Conservation (phyloP, 306 rosid species). For the Malus orientalis region DNA sequence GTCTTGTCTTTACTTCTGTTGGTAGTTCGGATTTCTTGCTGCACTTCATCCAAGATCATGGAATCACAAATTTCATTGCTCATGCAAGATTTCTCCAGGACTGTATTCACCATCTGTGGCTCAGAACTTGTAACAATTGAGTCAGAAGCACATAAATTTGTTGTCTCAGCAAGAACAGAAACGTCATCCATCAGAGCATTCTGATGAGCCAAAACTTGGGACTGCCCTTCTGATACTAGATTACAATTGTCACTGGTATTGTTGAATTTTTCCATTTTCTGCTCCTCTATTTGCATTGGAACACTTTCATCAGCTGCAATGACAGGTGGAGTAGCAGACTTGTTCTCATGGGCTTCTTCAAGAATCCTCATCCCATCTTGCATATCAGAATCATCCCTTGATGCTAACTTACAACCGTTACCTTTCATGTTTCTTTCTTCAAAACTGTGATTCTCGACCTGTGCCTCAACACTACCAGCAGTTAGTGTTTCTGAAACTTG, state of each 20-base stretch:
- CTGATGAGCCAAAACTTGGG: conserved; percentile 9
- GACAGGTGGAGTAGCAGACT: conserved; percentile 20
- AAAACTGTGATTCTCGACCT: conserved; percentile 19
- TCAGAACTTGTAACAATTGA: conserved; percentile 1
- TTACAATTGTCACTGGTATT: neutral
- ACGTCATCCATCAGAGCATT: conserved; percentile 5
- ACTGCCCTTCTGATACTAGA: neutral
- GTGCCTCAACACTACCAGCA: conserved; percentile 25
- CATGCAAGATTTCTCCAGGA: conserved; percentile 15
- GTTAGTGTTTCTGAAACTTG: conserved; percentile 15
- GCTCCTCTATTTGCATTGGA: neutral
- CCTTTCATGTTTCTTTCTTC: conserved; percentile 22
- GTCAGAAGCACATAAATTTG: neutral
- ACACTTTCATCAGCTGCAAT: conserved; percentile 19
- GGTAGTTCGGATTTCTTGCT: conserved; percentile 25
- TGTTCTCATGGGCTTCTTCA: conserved; percentile 20
- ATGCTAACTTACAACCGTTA: conserved; percentile 19
- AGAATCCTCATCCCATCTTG: conserved; percentile 19
- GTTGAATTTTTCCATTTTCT: neutral
- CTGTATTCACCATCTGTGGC: conserved; percentile 11
- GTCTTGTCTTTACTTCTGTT: conserved; percentile 4
- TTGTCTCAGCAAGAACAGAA: conserved; percentile 7
- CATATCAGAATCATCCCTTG: conserved; percentile 14
- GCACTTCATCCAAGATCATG: conserved; percentile 19
- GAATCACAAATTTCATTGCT: conserved; percentile 17